phyloP scores from a whole-genome alignment of 345 rosid genomes.

The Boechera divaricarpa region DNA sequence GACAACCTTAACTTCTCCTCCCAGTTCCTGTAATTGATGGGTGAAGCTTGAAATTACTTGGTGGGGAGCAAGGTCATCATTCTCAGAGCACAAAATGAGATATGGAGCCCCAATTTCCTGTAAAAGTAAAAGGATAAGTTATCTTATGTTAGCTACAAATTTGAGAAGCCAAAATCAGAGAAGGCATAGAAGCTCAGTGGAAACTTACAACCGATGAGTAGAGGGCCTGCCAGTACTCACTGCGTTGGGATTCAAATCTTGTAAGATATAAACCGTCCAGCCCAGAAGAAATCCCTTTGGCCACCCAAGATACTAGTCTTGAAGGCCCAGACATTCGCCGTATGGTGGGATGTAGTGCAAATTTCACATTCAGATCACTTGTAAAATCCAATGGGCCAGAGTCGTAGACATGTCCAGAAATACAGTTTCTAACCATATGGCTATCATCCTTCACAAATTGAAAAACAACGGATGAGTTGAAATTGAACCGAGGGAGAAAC shows the following conservation, averaged over 20 bases:
- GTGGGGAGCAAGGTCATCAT: constrained; percentile 72
- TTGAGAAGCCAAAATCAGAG: constrained; percentile 3
- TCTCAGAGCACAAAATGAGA: constrained; percentile 83
- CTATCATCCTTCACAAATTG: constrained; percentile 61
- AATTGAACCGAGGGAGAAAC: background rate
- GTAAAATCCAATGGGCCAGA: constrained; percentile 90
- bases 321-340: constrained; percentile 73
- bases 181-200: constrained; percentile 7
- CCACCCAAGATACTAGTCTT: constrained; percentile 75
- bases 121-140: background rate
- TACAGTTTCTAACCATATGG: constrained; percentile 71
- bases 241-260: constrained; percentile 80
- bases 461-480: background rate
- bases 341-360: constrained; percentile 69
- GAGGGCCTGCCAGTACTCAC: constrained; percentile 85
- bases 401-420: constrained; percentile 87
- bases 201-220: constrained; percentile 81
- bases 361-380: constrained; percentile 74
- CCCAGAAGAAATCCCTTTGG: constrained; percentile 76
- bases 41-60: constrained; percentile 61
- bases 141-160: constrained; percentile 21
- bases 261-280: constrained; percentile 86
- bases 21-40: constrained; percentile 63
- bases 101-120: constrained; percentile 86
- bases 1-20: constrained; percentile 82